Conservation (phyloP, 2,329 filamentous ascomycete genomes). For the Cladosporium sp. region DNA sequence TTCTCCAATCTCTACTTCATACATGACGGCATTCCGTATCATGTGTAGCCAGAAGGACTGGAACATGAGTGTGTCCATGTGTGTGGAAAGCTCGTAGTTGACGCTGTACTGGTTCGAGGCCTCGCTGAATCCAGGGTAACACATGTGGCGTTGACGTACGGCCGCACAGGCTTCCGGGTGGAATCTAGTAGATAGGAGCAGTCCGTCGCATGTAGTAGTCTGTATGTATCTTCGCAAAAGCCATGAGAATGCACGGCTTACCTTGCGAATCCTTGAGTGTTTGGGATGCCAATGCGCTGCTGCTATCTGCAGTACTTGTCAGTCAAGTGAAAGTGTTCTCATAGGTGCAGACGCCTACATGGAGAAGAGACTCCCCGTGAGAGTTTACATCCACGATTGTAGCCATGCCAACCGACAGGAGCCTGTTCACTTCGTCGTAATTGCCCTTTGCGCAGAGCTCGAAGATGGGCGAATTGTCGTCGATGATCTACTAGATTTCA, state of each 20-base stretch:
- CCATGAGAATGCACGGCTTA: no score
- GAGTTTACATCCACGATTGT: neutral
- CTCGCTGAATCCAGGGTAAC: neutral
- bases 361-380: neutral
- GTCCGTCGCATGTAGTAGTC: neutral
- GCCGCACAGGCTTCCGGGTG: neutral
- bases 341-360: neutral
- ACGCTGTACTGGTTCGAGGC: neutral
- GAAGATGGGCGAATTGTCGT: neutral
- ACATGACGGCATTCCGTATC: no score
- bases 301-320: neutral
- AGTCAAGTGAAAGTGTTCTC: no score
- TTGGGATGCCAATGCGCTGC: neutral
- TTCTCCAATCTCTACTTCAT: no score
- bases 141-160: neutral
- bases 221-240: neutral
- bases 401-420: neutral
- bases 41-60: neutral
- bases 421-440: neutral
- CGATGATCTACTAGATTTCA: neutral
- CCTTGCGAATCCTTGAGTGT: no score
- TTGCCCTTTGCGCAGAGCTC: neutral
- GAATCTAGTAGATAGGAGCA: no score
- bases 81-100: neutral
- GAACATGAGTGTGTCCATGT: neutral